Evolutionary conservation across 257 asterid genomes (phyloP), one percentile per base, ranked within the genome.

Genomic region (Striga asiatica): DNA sequence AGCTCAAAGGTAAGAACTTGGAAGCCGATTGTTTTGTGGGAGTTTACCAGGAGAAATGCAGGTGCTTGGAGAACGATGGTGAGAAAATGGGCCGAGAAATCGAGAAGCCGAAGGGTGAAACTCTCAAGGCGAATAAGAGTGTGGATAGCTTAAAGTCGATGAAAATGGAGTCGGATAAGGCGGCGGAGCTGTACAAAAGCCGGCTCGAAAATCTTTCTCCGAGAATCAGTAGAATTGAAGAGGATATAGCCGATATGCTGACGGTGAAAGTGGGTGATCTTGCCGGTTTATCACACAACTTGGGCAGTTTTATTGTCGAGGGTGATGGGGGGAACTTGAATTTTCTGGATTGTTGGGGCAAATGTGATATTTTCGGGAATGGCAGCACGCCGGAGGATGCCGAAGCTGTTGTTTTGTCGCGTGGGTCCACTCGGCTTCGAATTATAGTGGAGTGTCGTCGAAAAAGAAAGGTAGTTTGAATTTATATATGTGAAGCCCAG

Each of bases 1-100:
- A 47, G 37, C 54, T 67, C 24, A 48, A 22, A 39, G 38, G 12
- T 20, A 32, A 49, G 50, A 42, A 50, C 32, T 62, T 62, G 62
- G 62, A 59, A 32, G 43, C n/a, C 24, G 62, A 56, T 53, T 21
- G 13, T 17, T 41, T 37, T 8, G 22, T 31, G 5, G 61, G 49
- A 23, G 34, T 8, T 7, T 54, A 35, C 31, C 12, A 35, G 37
- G 68, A 54, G 4, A 67, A 54, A 38, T 7, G 37, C 11, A 46
- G 14, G 18, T 5, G n/a, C 29, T 14, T 48, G 47, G 60, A 60
- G 8, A 17, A 10, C 6, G 37, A 5, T 12, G 1, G 45, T 21
- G 48, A 20, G 27, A 18, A 52, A 10, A 27, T 70, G 67, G 49
- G 32, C 5, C 2, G 20, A 37, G 71, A 58, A 22, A 22, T 51